Evolutionary conservation across 1,139 yeast genomes (phyloP), one percentile per base, ranked within the genome.

Genomic region (Scheffersomyces illinoinensis): DNA sequence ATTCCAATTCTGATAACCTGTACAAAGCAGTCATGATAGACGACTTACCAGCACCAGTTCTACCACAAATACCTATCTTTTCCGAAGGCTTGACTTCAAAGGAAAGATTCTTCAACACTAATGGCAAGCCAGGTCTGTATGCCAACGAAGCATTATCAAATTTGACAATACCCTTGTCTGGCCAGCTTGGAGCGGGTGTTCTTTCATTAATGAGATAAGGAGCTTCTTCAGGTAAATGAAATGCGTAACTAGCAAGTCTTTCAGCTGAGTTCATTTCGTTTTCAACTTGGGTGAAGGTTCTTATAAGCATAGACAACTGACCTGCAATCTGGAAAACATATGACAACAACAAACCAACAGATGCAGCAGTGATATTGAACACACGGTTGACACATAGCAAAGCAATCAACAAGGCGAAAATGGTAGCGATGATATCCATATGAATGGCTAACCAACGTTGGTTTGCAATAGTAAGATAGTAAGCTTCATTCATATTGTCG

Each of bases 221-320:
- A 4, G 78, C 77, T 63, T 79, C 84, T 59, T 74, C 75, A 5
- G 80, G 82, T 57, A 79, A 67, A 49, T 71, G 64, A 57, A 65
- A 79, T 0, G 93, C 95, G 72, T 91, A 91, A 58, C 87, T 84
- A 61, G 85, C 82, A 56, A 92, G 74, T 70, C 97, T 83, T 75
- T 92, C 97, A n/a, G 88, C 95, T 7, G 96, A 87, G 68, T 90
- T 90, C 92, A 91, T 84, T 68, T 89, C 89, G 72, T 90, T 91
- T 70, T 91, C 97, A 43, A 89, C 85, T 68, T 87, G 88, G 0
- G 96, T 90, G 61, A 78, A 73, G 4, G 88, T 77, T 68, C 87
- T 76, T 55, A 86, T 71, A 59, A 84, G 73, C 71, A 83, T 70
- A 4, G 84, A 75, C 60, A 86, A 75, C 58, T 78, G 75, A 47